These are phyloP conservation scores for Mrakia gelida DNA, from an alignment of 768 basidiomycete species.

Conservation along the genomic window DNA sequence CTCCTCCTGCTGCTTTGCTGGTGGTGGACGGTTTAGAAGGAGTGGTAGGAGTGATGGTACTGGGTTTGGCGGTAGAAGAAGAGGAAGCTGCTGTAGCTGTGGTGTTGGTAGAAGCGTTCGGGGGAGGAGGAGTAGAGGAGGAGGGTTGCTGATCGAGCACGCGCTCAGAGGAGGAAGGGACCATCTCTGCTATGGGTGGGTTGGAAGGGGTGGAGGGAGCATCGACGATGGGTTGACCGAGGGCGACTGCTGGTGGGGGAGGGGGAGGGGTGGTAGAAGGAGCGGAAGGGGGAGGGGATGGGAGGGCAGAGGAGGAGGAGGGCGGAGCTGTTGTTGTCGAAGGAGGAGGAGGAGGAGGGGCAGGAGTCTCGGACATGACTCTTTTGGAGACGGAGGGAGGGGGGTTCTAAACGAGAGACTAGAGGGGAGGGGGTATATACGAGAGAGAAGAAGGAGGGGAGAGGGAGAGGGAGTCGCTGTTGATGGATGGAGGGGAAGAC, in stretches of 20 bases:
- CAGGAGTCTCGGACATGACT: too few relatives aligned
- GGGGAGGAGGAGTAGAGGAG: too few relatives aligned
- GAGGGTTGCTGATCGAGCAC: background rate
- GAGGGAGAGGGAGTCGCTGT: too few relatives aligned
- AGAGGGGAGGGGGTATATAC: too few relatives aligned
- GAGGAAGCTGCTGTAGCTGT: background rate
- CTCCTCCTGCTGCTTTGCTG: background rate
- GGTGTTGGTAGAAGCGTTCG: constrained; percentile 2
- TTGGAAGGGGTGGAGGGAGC: too few relatives aligned
- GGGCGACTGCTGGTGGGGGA: background rate
- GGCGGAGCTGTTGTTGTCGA: constrained; percentile 1
- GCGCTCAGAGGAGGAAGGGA: background rate
- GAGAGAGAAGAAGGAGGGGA: too few relatives aligned
- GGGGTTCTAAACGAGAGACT: too few relatives aligned
- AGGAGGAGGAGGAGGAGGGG: too few relatives aligned
- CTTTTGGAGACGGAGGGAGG: too few relatives aligned
- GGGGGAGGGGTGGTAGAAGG: background rate
- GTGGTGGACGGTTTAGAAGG: background rate
- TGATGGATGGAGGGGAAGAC: too few relatives aligned
- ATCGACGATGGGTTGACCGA: background rate
- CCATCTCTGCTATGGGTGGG: too few relatives aligned
- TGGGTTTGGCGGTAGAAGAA: background rate
- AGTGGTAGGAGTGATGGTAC: background rate
- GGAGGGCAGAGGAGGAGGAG: background rate
- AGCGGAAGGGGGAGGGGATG: background rate